phyloP scores from a whole-genome alignment of 345 rosid species.

The Eucalyptus melliodora region DNA sequence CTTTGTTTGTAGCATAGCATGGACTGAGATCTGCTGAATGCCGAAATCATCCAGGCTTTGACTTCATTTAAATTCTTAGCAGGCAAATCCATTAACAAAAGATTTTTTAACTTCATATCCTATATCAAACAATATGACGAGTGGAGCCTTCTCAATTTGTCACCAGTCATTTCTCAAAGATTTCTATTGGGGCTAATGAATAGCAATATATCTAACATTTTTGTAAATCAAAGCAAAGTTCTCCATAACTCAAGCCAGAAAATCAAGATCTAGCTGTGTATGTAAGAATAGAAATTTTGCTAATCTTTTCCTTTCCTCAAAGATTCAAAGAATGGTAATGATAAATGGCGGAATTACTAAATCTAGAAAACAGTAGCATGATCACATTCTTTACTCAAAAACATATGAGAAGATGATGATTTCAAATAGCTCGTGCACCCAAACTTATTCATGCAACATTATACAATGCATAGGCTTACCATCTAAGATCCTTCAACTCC shows the following conservation, averaged over 20 bases:
- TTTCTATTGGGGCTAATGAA: background rate
- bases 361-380: background rate
- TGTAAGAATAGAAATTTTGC: background rate
- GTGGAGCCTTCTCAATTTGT: background rate
- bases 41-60: background rate
- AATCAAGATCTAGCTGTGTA: background rate
- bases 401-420: background rate
- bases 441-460: background rate
- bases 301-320: background rate
- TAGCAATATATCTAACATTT: background rate
- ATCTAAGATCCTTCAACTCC: slow-evolving; percentile 51
- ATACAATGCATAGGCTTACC: slow-evolving; percentile 16
- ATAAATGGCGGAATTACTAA: background rate
- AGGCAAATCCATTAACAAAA: background rate
- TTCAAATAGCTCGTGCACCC: background rate
- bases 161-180: background rate
- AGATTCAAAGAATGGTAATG: background rate
- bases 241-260: background rate
- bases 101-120: background rate
- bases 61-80: background rate
- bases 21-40: background rate
- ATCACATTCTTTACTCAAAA: background rate
- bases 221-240: background rate
- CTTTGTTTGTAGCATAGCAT: background rate
- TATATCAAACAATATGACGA: background rate